phyloP scores from a whole-genome alignment of 371 early-diverging fungal genomes.

The Conidiobolus incongruus region DNA sequence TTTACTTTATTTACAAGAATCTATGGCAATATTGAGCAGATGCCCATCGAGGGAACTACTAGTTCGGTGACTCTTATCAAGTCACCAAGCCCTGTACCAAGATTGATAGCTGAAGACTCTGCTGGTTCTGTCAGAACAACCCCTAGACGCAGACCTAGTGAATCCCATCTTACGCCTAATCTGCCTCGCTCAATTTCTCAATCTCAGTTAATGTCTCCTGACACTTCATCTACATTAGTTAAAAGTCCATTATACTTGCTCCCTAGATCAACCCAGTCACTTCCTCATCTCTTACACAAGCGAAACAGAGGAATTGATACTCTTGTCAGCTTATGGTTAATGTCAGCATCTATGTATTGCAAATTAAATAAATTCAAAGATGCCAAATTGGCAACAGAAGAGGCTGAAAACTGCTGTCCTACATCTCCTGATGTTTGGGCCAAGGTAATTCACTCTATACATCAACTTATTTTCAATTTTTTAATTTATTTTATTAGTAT shows the following conservation, averaged over 20 bases:
- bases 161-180: no score
- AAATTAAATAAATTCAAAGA: conserved; percentile 28
- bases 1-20: conserved; percentile 36
- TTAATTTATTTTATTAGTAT: conserved; percentile 7
- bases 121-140: no score
- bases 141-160: no score
- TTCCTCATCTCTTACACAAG: conserved; percentile 8
- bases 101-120: no score
- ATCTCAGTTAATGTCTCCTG: no score
- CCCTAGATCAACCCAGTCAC: background rate
- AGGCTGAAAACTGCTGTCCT: conserved; percentile 29
- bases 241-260: background rate
- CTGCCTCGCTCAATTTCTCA: no score
- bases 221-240: background rate
- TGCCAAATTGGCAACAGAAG: conserved; percentile 32
- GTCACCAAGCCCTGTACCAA: no score
- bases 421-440: conserved; percentile 30
- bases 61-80: no score
- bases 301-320: conserved; percentile 18
- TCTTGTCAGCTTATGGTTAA: conserved; percentile 27
- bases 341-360: conserved; percentile 32
- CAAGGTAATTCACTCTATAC: background rate
- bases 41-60: background rate
- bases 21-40: conserved; percentile 13
- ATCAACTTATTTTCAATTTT: conserved; percentile 11